Evolutionary conservation across 768 basidiomycete genomes (phyloP), one percentile per base, ranked within the genome.

Genomic region (Suillus brevipes): DNA sequence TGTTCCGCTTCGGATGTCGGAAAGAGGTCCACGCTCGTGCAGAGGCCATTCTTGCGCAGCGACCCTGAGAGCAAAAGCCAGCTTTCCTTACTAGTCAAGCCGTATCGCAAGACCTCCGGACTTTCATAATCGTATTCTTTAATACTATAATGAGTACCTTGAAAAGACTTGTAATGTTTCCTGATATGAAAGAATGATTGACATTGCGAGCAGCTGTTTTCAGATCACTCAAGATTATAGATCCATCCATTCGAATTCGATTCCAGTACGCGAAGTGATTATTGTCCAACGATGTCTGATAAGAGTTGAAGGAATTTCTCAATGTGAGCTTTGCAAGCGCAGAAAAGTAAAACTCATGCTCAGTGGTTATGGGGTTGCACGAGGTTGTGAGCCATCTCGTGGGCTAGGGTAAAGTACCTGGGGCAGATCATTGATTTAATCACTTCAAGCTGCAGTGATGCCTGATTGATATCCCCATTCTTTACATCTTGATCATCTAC

Each of bases 281-380:
- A 38, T 25, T 38, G 16, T 58, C 23, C 23, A 18, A 38, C 37
- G 5, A 58, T 25, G 18, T 18, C 25, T 58, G 31, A 31, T 31
- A 82, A 49, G 59, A 81, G 74, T 40, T 64, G 72, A 31, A 76
- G 78, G 25, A 89, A 76, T 23, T 75, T 71, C 60, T 80, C 67
- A 34, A 89, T 72, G 71, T 84, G 83, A 40, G 82, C 84, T 77
- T 97, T 92, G 67, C 91, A 92, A 98, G 91, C 7, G 92, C 88
- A 36, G 94, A 94, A 71, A 97, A 95, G 75, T 94, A 97, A 75
- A 97, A 98, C 67, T 95, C 94, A 68, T 97, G 95, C 72, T 95
- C 90, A 1, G 92, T n/a, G 89, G 74, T 97, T 95, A 71, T 97
- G 96, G 0, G 87, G 85, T 49, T 87, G 83, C 18, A 96, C 89